Conservation (phyloP, 139 green algal genomes). For the Closterium sp. region DNA sequence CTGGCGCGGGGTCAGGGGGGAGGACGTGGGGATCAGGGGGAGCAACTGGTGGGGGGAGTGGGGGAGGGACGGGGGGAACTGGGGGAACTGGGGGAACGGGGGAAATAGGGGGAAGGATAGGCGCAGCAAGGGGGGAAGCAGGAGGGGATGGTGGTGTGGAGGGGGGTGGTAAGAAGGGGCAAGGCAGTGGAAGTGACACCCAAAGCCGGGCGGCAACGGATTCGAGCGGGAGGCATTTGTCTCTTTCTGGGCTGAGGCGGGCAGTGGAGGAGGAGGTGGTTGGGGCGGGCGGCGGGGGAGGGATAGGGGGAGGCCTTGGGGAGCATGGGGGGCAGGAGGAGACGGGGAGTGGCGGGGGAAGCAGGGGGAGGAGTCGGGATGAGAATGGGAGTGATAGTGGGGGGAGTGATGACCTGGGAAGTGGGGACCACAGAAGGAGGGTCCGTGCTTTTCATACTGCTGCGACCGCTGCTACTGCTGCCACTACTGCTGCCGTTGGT, state of each 20-base stretch:
- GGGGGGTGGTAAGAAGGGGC: neutral
- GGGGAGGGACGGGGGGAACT: neutral
- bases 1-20: neutral
- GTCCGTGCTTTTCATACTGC: neutral
- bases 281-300: neutral
- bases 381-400: neutral
- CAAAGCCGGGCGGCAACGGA: neutral
- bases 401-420: neutral
- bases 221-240: neutral
- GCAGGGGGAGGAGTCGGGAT: neutral
- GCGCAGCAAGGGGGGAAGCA: neutral
- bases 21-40: neutral
- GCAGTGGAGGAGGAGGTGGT: neutral
- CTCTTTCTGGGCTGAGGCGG: neutral
- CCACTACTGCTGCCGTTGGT: neutral
- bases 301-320: neutral
- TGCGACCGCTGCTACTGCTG: neutral
- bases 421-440: neutral
- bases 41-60: neutral
- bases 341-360: neutral
- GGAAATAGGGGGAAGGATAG: neutral
- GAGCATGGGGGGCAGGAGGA: neutral
- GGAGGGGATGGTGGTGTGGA: neutral
- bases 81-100: neutral
- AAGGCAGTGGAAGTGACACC: neutral